Evolutionary conservation across 2,329 filamentous ascomycete genomes (phyloP).

Genomic region (Fusarium pseudograminearum): DNA sequence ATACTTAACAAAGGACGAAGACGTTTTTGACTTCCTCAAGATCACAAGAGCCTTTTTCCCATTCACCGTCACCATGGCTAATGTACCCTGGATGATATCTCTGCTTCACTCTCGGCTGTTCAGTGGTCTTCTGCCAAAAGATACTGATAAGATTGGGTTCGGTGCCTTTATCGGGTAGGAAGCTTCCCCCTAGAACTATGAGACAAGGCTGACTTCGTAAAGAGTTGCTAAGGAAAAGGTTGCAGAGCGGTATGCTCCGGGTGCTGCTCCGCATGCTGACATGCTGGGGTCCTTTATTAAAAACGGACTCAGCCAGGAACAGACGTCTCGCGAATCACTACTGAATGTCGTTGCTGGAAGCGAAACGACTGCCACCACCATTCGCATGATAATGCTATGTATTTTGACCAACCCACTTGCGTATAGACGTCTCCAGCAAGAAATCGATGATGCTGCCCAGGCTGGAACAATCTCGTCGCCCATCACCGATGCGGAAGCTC

Average conservation of each 20-base stretch:
- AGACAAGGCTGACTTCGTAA: slow-evolving; percentile 41
- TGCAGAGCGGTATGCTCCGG: neutral
- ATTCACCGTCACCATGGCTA: slow-evolving; percentile 6
- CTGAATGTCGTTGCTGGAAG: slow-evolving; percentile 54
- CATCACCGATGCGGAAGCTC: slow-evolving; percentile 52
- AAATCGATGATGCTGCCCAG: slow-evolving; percentile 62
- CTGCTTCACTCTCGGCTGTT: slow-evolving; percentile 2
- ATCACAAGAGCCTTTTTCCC: slow-evolving; percentile 20
- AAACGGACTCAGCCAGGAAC: slow-evolving; percentile 52
- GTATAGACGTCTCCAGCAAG: slow-evolving; percentile 60
- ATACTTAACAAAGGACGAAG: slow-evolving; percentile 59
- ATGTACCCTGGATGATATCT: slow-evolving; percentile 1
- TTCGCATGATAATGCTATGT: slow-evolving; percentile 63
- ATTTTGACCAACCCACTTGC: slow-evolving; percentile 63
- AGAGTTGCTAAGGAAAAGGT: slow-evolving; percentile 33
- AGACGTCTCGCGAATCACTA: slow-evolving; percentile 50
- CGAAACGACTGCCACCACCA: slow-evolving; percentile 53
- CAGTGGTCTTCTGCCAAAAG: slow-evolving; percentile 52
- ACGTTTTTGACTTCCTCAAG: slow-evolving; percentile 57
- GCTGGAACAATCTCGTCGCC: slow-evolving; percentile 41
- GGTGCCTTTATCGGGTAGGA: slow-evolving; percentile 23
- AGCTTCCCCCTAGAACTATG: neutral
- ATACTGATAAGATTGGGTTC: slow-evolving; percentile 47
- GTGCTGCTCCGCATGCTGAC: slow-evolving; percentile 40
- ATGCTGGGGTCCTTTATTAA: slow-evolving; percentile 59